Conservation (phyloP, 2,329 filamentous ascomycete species). For the Diplodia scrobiculata region DNA sequence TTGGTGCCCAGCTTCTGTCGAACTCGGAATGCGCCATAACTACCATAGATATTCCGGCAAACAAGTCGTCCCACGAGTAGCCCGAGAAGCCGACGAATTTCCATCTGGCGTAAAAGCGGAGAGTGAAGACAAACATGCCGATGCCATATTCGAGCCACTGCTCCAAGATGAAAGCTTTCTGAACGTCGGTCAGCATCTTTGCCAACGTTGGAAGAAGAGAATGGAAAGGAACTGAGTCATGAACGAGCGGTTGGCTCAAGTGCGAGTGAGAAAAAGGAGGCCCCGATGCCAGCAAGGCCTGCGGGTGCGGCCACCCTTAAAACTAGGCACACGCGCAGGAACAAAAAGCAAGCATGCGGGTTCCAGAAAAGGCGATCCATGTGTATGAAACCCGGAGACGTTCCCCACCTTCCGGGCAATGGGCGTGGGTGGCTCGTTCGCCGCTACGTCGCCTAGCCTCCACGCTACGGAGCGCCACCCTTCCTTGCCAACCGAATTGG, state of each 20-base stretch:
- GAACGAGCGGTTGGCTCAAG: background rate
- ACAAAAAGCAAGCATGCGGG: background rate
- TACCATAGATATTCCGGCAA: conserved; percentile 41
- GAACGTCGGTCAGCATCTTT: conserved; percentile 1
- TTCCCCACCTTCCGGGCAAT: background rate
- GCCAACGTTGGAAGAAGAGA: background rate
- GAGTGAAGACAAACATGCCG: conserved; percentile 44
- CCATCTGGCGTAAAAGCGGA: conserved; percentile 47
- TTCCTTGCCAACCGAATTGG: background rate
- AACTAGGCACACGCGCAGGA: background rate
- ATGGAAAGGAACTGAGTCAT: background rate
- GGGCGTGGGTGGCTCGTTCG: background rate
- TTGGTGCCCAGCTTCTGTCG: background rate
- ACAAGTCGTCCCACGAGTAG: conserved; percentile 49
- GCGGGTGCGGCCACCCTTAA: conserved; percentile 6
- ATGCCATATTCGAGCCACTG: conserved; percentile 50
- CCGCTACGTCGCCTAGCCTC: conserved; percentile 1
- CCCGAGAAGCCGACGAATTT: conserved; percentile 43
- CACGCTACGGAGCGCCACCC: conserved; percentile 2
- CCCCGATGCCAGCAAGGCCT: background rate
- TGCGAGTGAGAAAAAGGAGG: background rate
- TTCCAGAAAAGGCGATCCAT: background rate
- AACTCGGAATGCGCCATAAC: no score
- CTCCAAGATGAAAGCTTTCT: conserved; percentile 7
- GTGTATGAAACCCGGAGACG: no score